Percentiles rank a stretch among this genome's conserved stretches.
Conservation (phyloP, 2,329 filamentous ascomycete species). For the Fusarium tricinctum region DNA sequence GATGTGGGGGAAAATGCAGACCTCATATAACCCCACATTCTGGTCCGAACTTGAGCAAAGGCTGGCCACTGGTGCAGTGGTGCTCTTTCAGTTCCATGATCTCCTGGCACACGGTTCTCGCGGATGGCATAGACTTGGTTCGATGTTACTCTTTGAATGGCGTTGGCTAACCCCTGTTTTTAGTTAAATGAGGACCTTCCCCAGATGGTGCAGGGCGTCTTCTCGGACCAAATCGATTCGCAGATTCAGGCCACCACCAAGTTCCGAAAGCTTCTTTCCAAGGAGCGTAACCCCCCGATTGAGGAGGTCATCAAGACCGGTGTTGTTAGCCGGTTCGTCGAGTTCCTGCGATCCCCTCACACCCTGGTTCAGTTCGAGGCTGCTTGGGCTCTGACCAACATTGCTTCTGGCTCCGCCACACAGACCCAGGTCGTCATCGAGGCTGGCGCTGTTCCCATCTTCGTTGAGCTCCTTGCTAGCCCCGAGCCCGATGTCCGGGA, state of each 20-base stretch:
- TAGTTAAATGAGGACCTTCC: conserved; percentile 98
- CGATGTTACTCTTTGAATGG: conserved; percentile 11
- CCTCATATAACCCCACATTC: conserved; percentile 54
- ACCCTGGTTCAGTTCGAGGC: conserved; percentile 99
- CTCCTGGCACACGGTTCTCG: conserved; percentile 6
- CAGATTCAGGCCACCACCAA: conserved; percentile 98
- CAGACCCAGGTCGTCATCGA: conserved; percentile 99
- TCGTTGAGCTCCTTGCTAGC: conserved; percentile 94
- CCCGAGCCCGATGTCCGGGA: conserved; percentile 98
- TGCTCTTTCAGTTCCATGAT: conserved; percentile 21
- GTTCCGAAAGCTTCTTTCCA: conserved; percentile 97
- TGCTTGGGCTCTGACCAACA: conserved; percentile 99
- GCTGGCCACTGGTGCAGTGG: conserved; percentile 9
- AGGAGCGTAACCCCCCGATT: conserved; percentile 98
- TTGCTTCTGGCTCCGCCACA: conserved; percentile 94
- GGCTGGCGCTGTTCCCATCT: conserved; percentile 97
- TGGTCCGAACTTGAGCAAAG: conserved; percentile 36
- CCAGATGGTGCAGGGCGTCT: conserved; percentile 97
- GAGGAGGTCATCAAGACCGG: conserved; percentile 99
- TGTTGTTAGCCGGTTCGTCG: conserved; percentile 96
- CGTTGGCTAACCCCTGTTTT: conserved; percentile 41
- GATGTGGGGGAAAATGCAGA: conserved; percentile 54
- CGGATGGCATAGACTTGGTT: conserved; percentile 16
- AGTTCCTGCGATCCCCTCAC: conserved; percentile 97
- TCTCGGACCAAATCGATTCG: conserved; percentile 97